These are phyloP conservation scores for Monilinia vaccinii-corymbosi DNA, from an alignment of 2,329 filamentous ascomycete genomes.

Conservation along the genomic window DNA sequence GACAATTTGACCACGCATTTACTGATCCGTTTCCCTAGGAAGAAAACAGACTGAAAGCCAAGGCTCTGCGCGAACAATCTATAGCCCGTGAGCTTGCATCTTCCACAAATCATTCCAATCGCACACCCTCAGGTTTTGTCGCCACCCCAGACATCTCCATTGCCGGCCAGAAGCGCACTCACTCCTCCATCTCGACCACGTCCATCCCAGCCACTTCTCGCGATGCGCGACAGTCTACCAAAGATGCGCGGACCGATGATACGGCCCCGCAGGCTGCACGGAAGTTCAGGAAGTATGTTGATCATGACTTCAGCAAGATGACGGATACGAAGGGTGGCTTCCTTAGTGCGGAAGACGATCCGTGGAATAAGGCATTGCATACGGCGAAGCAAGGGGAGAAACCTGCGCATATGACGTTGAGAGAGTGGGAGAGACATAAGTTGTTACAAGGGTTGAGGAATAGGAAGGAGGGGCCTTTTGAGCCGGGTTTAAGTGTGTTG, in stretches of 20 bases:
- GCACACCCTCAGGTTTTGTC: slow-evolving; percentile 61
- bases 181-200: slow-evolving; percentile 50
- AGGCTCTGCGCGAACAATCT: slow-evolving; percentile 69
- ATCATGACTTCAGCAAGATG: slow-evolving; percentile 98
- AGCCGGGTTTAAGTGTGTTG: slow-evolving; percentile 76
- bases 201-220: slow-evolving; percentile 51
- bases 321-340: slow-evolving; percentile 97
- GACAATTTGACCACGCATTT: background rate
- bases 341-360: slow-evolving; percentile 82
- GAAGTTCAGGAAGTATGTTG: slow-evolving; percentile 90
- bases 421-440: slow-evolving; percentile 84
- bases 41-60: slow-evolving; percentile 78
- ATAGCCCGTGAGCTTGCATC: slow-evolving; percentile 51
- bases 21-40: slow-evolving; percentile 45
- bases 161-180: slow-evolving; percentile 61
- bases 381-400: slow-evolving; percentile 49
- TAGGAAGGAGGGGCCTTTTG: slow-evolving; percentile 72
- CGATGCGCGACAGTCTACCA: slow-evolving; percentile 46
- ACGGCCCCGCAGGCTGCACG: slow-evolving; percentile 52
- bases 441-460: slow-evolving; percentile 62
- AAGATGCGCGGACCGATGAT: slow-evolving; percentile 13
- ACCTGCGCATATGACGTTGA: slow-evolving; percentile 79
- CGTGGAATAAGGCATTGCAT: slow-evolving; percentile 70
- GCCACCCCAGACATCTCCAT: slow-evolving; percentile 55
- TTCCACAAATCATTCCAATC: slow-evolving; percentile 30